Base-by-base conservation (phyloP, 2,329 filamentous ascomycete species). In the Ampelomyces quisqualis region DNA sequence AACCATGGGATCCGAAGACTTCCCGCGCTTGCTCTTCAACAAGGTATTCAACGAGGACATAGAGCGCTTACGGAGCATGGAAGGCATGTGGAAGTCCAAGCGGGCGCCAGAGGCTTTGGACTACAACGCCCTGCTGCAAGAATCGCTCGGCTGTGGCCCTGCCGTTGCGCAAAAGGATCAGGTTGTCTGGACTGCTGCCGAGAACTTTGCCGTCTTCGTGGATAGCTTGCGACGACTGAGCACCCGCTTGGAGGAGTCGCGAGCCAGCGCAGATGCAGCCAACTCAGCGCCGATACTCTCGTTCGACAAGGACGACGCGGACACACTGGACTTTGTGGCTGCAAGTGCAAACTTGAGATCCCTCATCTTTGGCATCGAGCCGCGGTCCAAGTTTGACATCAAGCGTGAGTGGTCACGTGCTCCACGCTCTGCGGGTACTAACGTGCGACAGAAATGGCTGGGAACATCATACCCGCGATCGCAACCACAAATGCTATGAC, bases 381-480 rank as follows among this genome's bases (percentile, higher is more conserved):
- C 76, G 4, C 91, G 89, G 66, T 95, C 90, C 15, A 89, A 94
- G 44, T 98, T 97, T 62, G 90, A 97, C 63, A 90, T 93, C 59
- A 98, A 98, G 73, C 80, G 77, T 79, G 58, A n/a, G 4, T 21
- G 10, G 4, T 18, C 9, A n/a, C 5, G 22, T 9, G 9, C 15
- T 15, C 6, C 13, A 18, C 20, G n/a, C n/a, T n/a, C n/a, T n/a
- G n/a, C 6, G 7, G 3, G n/a, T 38, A 30, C 43, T 51, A 27
- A 57, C 42, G 19, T 15, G 4, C 13, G 15, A 34, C 46, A 78
- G 87, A 98, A 70, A 98, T 97, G 91, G 93, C 93, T 3, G 93
- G 93, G 38, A 98, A 98, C 65, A 98, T 98, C 58, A 98, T 98
- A 47, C 93, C 93, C 1, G 93, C 93, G 2, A 98, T 98, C 63